Evolutionary conservation across 106 monocot genomes (phyloP).

Genomic region (Allium fistulosum): DNA sequence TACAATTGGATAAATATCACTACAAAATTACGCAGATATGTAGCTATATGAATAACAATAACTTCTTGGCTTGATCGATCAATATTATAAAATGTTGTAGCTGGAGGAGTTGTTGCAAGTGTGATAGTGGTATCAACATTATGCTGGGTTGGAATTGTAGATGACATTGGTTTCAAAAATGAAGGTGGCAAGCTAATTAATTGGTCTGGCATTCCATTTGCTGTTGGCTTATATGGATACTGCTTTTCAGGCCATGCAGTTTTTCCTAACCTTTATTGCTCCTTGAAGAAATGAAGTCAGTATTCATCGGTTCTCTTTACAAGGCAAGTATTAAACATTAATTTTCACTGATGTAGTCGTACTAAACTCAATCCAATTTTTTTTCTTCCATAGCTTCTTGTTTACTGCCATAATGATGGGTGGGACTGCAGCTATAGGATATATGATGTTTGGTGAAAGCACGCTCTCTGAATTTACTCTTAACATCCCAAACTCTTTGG

Average conservation of each 20-base stretch:
- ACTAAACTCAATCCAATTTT: neutral
- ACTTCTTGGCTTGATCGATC: neutral
- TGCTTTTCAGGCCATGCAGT: conserved; percentile 83
- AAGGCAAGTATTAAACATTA: conserved; percentile 23
- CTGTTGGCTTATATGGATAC: conserved; percentile 77
- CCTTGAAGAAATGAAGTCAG: conserved; percentile 66
- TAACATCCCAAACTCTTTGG: conserved; percentile 61
- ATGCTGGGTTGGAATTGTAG: conserved; percentile 78
- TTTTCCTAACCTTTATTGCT: conserved; percentile 88
- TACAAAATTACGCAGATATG: too few species aligned
- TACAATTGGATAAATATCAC: neutral
- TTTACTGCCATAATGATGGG: conserved; percentile 56
- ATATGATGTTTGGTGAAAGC: conserved; percentile 74
- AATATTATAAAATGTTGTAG: conserved; percentile 21
- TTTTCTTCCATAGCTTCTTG: conserved; percentile 33
- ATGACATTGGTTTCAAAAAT: conserved; percentile 50
- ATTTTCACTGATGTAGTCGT: too few species aligned
- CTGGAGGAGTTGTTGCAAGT: conserved; percentile 81
- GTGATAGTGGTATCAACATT: conserved; percentile 47
- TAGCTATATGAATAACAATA: neutral
- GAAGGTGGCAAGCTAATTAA: conserved; percentile 48
- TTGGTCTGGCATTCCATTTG: conserved; percentile 58
- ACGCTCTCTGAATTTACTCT: conserved; percentile 82
- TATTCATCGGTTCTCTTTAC: conserved; percentile 60
- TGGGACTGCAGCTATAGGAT: conserved; percentile 62